Evolutionary conservation across 2,329 filamentous ascomycete species (phyloP), one percentile per base, ranked within the genome.

Genomic region (Phaeosphaeria sp.): DNA sequence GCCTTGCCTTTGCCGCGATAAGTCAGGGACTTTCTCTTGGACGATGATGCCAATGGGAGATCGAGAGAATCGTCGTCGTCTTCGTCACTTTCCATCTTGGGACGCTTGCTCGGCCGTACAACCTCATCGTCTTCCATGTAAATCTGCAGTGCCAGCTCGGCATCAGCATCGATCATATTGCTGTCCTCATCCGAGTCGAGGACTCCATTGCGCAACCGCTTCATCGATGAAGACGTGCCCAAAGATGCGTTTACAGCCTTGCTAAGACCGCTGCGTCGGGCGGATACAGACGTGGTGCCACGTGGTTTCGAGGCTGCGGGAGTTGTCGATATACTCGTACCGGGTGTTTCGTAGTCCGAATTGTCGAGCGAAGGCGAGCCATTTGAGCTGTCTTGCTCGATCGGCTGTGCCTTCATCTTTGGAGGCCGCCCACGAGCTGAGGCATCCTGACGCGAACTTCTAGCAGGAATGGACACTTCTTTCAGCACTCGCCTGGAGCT

Each of bases 331-430:
- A 82, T 80, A 72, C 85, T 89, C 20, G 88, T 90, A 39, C 80
- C 84, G 4, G 87, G 87, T 3, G 88, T 90, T 57, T 86, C 87
- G 66, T 83, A 84, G 18, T 81, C 84, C 39, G 80, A 83, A 6
- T 70, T 69, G 11, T 77, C 74, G 17, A 74, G 54, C 4, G 73
- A 76, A n/a, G 69, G 67, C 6, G 73, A 73, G 18, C 58, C 67
- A 11, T 67, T 62, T 2, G 73, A 74, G 59, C 64, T 73, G 4
- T 69, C 69, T 21, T 64, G 60, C 6, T 61, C 66, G 2, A 49
- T 44, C 52, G 55, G 59, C 46, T 58, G 58, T 43, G 49, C 55
- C 42, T 52, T 65, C 15, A 51, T 48, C 20, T 52, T 56, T 21
- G 63, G 33, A 9, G 59, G 54, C 42, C 59, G 44, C 46, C 62